phyloP scores from a whole-genome alignment of 192 early-diverging fungal species.

The Coemansia sp. region DNA sequence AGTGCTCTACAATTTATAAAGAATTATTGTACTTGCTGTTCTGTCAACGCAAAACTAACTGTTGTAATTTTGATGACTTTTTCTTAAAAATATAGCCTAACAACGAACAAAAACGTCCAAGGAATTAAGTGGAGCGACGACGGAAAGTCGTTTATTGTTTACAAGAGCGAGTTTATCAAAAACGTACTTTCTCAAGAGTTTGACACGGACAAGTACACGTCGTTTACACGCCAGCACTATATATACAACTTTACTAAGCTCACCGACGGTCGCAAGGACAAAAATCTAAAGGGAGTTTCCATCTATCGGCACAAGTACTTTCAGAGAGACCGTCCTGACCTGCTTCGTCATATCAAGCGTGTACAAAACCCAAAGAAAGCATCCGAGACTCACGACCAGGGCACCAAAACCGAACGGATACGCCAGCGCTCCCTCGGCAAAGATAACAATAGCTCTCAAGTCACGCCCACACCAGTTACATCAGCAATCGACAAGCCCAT shows the following conservation, averaged over 20 bases:
- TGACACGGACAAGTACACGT: conserved; percentile 24
- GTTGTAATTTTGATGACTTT: neutral
- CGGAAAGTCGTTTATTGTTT: conserved; percentile 24
- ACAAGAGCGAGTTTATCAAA: neutral
- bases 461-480: neutral
- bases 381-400: neutral
- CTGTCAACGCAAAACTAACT: neutral
- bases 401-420: neutral
- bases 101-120: neutral
- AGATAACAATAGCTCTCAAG: neutral
- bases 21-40: neutral
- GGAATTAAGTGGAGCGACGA: conserved; percentile 28
- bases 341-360: conserved; percentile 5
- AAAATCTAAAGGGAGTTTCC: conserved; percentile 10
- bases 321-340: conserved; percentile 13
- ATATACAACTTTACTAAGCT: conserved; percentile 43
- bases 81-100: neutral
- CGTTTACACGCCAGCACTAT: conserved; percentile 50
- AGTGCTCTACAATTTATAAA: neutral
- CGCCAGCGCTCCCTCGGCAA: neutral
- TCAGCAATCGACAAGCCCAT: neutral
- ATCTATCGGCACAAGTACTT: conserved; percentile 21
- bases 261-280: conserved; percentile 47
- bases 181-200: conserved; percentile 26
- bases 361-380: neutral